A percentile compares a stretch with the other conserved stretches of the same genome.
These are phyloP conservation scores for Arthrocladium fulminans DNA, from an alignment of 2,329 filamentous ascomycete species.

Conservation along the genomic window DNA sequence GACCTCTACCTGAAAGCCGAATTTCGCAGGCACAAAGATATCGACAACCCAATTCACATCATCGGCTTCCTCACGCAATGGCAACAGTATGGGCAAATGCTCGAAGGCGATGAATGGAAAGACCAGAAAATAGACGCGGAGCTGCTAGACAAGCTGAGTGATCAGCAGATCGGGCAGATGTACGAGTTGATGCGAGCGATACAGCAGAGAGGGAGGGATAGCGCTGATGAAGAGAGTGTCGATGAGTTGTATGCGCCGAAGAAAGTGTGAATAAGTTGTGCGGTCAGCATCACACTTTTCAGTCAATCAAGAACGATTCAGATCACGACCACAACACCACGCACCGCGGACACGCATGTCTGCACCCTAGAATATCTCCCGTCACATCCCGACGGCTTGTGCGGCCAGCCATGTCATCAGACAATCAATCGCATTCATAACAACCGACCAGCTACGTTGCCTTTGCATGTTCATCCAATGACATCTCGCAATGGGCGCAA, in stretches of 20 bases:
- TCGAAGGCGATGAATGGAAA: constrained; percentile 79
- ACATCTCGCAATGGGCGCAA: neutral
- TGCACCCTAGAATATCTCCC: neutral
- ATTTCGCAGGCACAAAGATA: constrained; percentile 70
- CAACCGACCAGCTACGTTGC: too few relatives aligned
- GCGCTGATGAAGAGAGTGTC: constrained; percentile 36
- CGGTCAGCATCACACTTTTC: constrained; percentile 3
- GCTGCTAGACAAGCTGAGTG: constrained; percentile 85
- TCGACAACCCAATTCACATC: constrained; percentile 88
- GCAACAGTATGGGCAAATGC: constrained; percentile 87
- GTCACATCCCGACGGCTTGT: neutral
- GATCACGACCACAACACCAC: neutral
- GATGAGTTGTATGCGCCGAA: constrained; percentile 11
- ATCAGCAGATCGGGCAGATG: constrained; percentile 86
- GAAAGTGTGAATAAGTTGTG: constrained; percentile 9
- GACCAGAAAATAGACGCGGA: constrained; percentile 66
- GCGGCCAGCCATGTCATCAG: neutral
- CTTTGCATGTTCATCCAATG: too few relatives aligned
- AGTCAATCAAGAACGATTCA: neutral
- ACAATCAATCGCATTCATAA: neutral
- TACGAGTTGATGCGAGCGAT: constrained; percentile 92
- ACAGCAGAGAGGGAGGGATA: constrained; percentile 42
- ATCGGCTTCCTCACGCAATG: constrained; percentile 94
- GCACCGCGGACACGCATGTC: neutral
- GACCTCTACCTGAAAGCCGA: constrained; percentile 91